Percentiles rank a stretch among this genome's conserved stretches.
phyloP scores from a whole-genome alignment of 2,329 filamentous ascomycete species.

The Ophiostoma populinum region DNA sequence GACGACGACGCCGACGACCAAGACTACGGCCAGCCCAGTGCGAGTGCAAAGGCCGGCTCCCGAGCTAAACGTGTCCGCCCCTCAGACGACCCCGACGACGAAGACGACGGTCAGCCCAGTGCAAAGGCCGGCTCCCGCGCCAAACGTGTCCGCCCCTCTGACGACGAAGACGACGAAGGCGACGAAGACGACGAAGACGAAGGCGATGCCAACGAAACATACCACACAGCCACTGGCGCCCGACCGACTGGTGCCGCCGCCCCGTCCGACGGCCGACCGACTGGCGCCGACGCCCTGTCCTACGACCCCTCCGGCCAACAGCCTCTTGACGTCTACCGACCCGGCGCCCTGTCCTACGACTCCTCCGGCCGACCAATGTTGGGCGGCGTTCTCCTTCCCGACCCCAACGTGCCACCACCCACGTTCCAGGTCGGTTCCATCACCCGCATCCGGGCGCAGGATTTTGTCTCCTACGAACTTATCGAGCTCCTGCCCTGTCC shows the following conservation, averaged over 20 bases:
- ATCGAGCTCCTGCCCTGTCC: conserved; percentile 86
- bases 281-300: conserved; percentile 11
- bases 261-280: conserved; percentile 7
- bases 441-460: conserved; percentile 64
- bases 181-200: conserved; percentile 8
- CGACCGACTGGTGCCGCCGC: conserved; percentile 12
- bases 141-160: conserved; percentile 20
- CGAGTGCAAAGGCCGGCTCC: conserved; percentile 14
- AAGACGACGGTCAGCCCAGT: conserved; percentile 11
- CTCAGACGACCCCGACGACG: conserved; percentile 2
- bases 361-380: too few species aligned
- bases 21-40: conserved; percentile 9
- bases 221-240: conserved; percentile 12
- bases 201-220: conserved; percentile 10
- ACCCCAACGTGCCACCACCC: too few species aligned
- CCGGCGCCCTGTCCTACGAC: too few species aligned
- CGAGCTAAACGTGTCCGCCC: conserved; percentile 20
- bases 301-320: too few species aligned
- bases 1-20: conserved; percentile 21
- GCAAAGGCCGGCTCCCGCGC: conserved; percentile 14
- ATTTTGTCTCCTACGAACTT: conserved; percentile 90
- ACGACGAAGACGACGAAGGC: conserved; percentile 7
- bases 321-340: too few species aligned
- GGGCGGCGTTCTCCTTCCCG: too few species aligned
- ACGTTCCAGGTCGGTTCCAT: conserved; percentile 63